Evolutionary conservation across 495 filamentous ascomycete species (phyloP), one percentile per base, ranked within the genome.

Genomic region (Glonium stellatum): DNA sequence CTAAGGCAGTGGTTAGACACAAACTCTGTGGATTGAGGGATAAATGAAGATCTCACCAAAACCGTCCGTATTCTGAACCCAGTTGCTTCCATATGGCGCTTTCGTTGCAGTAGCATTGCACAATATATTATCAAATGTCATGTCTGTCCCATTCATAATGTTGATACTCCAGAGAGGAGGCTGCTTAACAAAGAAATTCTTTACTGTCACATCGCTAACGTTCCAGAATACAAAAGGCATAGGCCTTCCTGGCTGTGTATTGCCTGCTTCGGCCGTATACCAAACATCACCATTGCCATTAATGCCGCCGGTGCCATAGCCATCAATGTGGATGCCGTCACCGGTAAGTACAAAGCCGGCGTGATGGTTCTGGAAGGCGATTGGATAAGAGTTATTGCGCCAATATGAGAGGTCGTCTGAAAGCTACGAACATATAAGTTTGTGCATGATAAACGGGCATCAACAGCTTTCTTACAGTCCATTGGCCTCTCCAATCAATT

Each of bases 201-300:
- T 70, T 18, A 83, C 79, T 18, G 69, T 69, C 22, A 82, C 79
- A 54, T 80, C 71, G 31, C 75, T 78, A 4, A 80, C 77, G 64
- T 83, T 84, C 80, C 80, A 84, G 51, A 79, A 79, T 0, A 84
- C 81, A 55, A 84, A 82, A 0, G 81, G 80, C 80, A 84, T 84
- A 0, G 80, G 80, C 27, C 80, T 70, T 18, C 80, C 79, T 21
- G 75, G 73, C 62, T 75, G 72, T 0, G 80, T 82, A 48, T 56
- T 65, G 5, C 63, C 70, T 19, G 64, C 21, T 63, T 80, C 76
- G 15, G 62, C 71, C 46, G 60, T 71, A 51, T 79, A 78, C 77
- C 77, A 79, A 3, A 68, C 50, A 48, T 79, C 68, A 11, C 81
- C 80, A 58, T 80, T 80, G 31, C 80, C 80, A 54, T 81, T 62